Percentiles rank a stretch among this genome's conserved stretches.
Conservation (phyloP, 208 protist genomes). For the Blastocrithidia nonstop region DNA sequence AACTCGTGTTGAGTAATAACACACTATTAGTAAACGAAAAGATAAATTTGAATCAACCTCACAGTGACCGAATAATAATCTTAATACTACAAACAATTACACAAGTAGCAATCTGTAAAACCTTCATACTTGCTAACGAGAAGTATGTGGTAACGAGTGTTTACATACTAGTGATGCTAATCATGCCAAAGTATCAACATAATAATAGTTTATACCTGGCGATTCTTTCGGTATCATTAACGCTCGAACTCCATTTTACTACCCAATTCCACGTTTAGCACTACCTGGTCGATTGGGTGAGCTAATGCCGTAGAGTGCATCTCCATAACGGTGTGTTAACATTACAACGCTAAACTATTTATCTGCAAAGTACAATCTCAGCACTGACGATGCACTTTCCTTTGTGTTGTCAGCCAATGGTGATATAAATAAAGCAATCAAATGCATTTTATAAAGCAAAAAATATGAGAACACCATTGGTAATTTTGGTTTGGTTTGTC, state of each 20-base stretch:
- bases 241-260: conserved; percentile 66
- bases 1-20: too few species aligned
- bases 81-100: too few species aligned
- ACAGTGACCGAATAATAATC: too few species aligned
- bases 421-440: conserved; percentile 54
- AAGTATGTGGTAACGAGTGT: too few species aligned
- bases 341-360: conserved; percentile 30
- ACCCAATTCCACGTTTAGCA: conserved; percentile 31
- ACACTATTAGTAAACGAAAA: too few species aligned
- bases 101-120: too few species aligned
- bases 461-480: conserved; percentile 32
- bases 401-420: conserved; percentile 27
- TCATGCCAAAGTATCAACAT: too few species aligned
- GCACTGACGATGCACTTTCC: conserved; percentile 19
- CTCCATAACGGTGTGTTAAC: conserved; percentile 47
- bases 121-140: too few species aligned
- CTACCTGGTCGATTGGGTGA: conserved; percentile 22
- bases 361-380: conserved; percentile 40
- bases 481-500: conserved; percentile 60
- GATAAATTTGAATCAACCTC: too few species aligned
- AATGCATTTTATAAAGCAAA: conserved; percentile 26
- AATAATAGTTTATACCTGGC: too few species aligned
- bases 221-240: conserved; percentile 83
- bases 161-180: too few species aligned
- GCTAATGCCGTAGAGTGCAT: conserved; percentile 39